Evolutionary conservation across 2,329 filamentous ascomycete genomes (phyloP), one percentile per base, ranked within the genome.

Genomic region (Domatiomyces catenatus): DNA sequence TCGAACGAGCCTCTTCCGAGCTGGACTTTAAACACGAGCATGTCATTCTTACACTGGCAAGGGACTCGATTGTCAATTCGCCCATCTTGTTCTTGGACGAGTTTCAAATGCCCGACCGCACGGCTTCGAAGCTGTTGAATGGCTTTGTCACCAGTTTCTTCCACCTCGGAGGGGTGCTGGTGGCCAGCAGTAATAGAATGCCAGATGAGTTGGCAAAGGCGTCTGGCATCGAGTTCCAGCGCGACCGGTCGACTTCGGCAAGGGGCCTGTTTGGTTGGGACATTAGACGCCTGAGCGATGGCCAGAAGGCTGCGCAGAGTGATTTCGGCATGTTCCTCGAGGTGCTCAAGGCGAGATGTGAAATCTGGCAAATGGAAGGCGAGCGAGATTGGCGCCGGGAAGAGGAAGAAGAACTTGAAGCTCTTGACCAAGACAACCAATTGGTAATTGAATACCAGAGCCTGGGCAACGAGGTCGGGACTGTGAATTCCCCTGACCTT

Each of bases 331-430:
- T 75, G 2, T 90, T 92, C 55, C 68, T 90, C 8, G 81, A 88
- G 44, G 80, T 90, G 0, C 63, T 90, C 36, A 84, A 83, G 62
- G 81, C 83, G 8, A 73, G 85, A 50, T 90, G 86, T 61, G 84
- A 90, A 59, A 80, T 89, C 47, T 89, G 84, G 83, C 82, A 89
- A 62, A 88, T 90, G 76, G 83, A 86, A 57, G 81, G 84, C 1
- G 75, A 75, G 1, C 77, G 71, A 50, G 86, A 92, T 61, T 90
- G 84, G 72, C 71, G 85, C 57, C 69, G 78, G 54, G 57, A 56
- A 39, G 49, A 53, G 8, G 39, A 53, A 20, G 55, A 64, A 8
- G 58, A 66, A 5, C n/a, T n/a, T n/a, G 56, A 57, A 1, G 69
- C 67, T 52, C 61, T 63, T 45, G 59, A 22, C 49, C 17, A 53